phyloP scores from a whole-genome alignment of 768 basidiomycete genomes.

The Macrolepiota fuliginosa region DNA sequence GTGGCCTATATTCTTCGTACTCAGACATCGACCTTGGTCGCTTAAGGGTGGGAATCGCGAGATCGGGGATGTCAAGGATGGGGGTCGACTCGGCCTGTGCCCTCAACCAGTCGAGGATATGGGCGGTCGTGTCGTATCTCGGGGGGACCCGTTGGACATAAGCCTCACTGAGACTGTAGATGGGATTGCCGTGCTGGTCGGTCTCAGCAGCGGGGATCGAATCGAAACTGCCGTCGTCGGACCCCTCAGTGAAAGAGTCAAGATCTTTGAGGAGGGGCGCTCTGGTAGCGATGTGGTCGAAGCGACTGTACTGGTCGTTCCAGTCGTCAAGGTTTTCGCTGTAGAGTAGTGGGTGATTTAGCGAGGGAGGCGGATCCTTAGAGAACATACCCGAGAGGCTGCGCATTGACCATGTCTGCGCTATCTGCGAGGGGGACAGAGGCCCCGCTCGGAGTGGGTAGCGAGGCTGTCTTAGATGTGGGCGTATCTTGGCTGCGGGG shows the following conservation, averaged over 20 bases:
- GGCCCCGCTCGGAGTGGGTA: conserved; percentile 28
- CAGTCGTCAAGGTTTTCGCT: conserved; percentile 5
- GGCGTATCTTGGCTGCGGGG: conserved; percentile 28
- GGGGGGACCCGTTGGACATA: conserved; percentile 24
- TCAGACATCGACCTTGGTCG: conserved; percentile 37
- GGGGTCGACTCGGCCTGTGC: background rate
- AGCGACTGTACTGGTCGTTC: conserved; percentile 18
- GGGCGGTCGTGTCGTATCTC: conserved; percentile 21
- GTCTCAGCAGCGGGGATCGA: conserved; percentile 34
- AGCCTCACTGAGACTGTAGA: conserved; percentile 25
- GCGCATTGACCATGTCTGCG: conserved; percentile 7
- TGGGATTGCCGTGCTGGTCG: conserved; percentile 32
- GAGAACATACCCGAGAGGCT: conserved; percentile 15
- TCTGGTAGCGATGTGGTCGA: conserved; percentile 30
- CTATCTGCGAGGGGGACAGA: conserved; percentile 14
- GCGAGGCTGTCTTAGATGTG: conserved; percentile 29
- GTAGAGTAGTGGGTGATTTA: conserved; percentile 2
- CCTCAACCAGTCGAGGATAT: conserved; percentile 39
- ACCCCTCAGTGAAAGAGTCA: conserved; percentile 62
- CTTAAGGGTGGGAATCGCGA: conserved; percentile 27
- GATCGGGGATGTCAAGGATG: conserved; percentile 27
- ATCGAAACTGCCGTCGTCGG: conserved; percentile 50
- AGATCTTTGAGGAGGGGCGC: conserved; percentile 54
- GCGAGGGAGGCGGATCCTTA: conserved; percentile 7
- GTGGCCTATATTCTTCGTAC: conserved; percentile 26